Percentiles rank a stretch among this genome's conserved stretches.
Evolutionary conservation across 306 rosid genomes (phyloP).

Genomic region (Delonix regia): DNA sequence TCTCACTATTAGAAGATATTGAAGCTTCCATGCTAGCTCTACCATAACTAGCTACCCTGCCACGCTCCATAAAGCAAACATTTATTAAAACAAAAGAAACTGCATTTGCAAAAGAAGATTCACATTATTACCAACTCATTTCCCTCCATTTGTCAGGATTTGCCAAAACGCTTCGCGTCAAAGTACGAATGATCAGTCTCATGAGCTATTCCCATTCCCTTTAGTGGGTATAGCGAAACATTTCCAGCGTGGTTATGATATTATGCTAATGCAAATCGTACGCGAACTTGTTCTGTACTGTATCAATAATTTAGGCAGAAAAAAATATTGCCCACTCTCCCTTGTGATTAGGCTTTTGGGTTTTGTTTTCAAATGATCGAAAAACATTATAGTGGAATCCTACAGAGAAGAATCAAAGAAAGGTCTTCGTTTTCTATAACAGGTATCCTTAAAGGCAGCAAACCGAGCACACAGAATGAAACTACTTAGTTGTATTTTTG

Average conservation of each 20-base stretch:
- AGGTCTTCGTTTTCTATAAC: slow-evolving; percentile 37
- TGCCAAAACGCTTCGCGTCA: slow-evolving; percentile 42
- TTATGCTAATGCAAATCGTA: slow-evolving; percentile 29
- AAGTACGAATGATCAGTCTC: slow-evolving; percentile 23
- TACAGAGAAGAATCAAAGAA: slow-evolving; percentile 45
- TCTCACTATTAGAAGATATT: slow-evolving; percentile 37
- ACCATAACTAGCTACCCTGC: slow-evolving; percentile 3
- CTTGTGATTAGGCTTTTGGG: slow-evolving; percentile 50
- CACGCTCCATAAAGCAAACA: slow-evolving; percentile 49
- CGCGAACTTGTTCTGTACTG: slow-evolving; percentile 32
- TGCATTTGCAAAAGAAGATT: slow-evolving; percentile 42
- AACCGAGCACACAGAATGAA: slow-evolving; percentile 41
- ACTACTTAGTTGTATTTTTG: slow-evolving; percentile 7
- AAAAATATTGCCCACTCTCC: slow-evolving; percentile 45
- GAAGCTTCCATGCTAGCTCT: slow-evolving; percentile 27
- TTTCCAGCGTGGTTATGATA: slow-evolving; percentile 34
- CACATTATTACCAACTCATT: slow-evolving; percentile 65
- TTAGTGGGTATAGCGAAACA: slow-evolving; percentile 38
- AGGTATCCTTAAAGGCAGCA: slow-evolving; percentile 72
- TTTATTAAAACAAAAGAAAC: slow-evolving; percentile 19
- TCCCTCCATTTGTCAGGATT: slow-evolving; percentile 59
- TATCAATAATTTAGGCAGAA: slow-evolving; percentile 23
- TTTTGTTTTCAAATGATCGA: slow-evolving; percentile 36
- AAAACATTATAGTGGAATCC: slow-evolving; percentile 51
- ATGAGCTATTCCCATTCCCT: slow-evolving; percentile 30